phyloP scores from a whole-genome alignment of 495 filamentous ascomycete genomes.

The Sabuloglossum arenarium region DNA sequence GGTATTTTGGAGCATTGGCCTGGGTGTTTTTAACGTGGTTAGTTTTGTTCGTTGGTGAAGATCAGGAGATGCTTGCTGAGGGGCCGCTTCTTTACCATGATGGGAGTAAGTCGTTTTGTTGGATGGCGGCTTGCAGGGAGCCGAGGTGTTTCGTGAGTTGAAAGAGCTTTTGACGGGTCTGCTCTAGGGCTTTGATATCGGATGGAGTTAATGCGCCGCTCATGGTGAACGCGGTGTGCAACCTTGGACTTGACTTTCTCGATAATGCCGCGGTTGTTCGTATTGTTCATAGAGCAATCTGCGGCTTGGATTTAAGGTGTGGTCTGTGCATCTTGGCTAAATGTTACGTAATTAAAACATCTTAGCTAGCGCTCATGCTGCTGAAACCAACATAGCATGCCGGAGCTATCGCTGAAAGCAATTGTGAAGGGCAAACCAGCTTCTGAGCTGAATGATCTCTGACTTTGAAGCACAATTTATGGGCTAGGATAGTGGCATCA shows the following conservation, averaged over 20 bases:
- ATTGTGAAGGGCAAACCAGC: too few relatives aligned
- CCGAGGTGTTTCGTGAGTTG: slow-evolving; percentile 46
- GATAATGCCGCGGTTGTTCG: too few relatives aligned
- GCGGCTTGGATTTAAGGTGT: slow-evolving; percentile 1
- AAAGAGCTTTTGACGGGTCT: slow-evolving; percentile 47
- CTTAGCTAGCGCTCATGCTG: too few relatives aligned
- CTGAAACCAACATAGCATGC: too few relatives aligned
- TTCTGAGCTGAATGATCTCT: too few relatives aligned
- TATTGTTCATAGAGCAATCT: too few relatives aligned
- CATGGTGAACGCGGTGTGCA: too few relatives aligned
- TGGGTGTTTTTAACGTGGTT: slow-evolving; percentile 11
- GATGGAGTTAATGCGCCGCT: background rate
- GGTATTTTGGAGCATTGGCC: slow-evolving; percentile 48
- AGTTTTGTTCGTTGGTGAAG: background rate
- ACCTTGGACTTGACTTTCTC: too few relatives aligned
- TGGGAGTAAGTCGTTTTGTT: slow-evolving; percentile 34
- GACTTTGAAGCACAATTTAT: too few relatives aligned
- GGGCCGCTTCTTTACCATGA: slow-evolving; percentile 31
- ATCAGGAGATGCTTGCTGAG: background rate
- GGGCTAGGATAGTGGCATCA: too few relatives aligned
- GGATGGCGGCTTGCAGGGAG: slow-evolving; percentile 34
- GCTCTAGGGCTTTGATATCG: slow-evolving; percentile 53
- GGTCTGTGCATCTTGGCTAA: background rate
- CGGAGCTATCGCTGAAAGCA: too few relatives aligned
- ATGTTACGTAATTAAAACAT: background rate